A percentile compares a stretch with the other conserved stretches of the same genome.
Evolutionary conservation across 2,329 filamentous ascomycete genomes (phyloP).

Genomic region (Mollisiaceae sp.): DNA sequence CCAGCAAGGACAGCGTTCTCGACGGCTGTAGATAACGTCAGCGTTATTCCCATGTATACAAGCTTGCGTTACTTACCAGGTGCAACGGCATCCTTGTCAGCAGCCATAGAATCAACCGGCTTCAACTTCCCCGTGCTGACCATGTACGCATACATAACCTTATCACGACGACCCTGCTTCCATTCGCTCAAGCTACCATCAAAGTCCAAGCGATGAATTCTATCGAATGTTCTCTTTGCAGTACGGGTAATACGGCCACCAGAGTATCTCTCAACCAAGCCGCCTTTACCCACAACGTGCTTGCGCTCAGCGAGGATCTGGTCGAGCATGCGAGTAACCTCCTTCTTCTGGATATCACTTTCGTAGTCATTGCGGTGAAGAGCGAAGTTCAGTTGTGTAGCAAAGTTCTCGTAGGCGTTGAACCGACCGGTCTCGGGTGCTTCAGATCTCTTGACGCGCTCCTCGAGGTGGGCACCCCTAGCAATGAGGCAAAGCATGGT

Average conservation of each 20-base stretch:
- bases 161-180: slow-evolving; percentile 27
- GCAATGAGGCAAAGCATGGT: slow-evolving; percentile 41
- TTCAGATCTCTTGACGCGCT: slow-evolving; percentile 31
- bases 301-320: slow-evolving; percentile 33
- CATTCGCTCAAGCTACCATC: slow-evolving; percentile 37
- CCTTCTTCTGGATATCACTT: slow-evolving; percentile 33
- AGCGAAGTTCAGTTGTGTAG: slow-evolving; percentile 40
- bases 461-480: slow-evolving; percentile 30
- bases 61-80: not conserved
- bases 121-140: not conserved
- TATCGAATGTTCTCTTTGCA: slow-evolving; percentile 33
- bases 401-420: slow-evolving; percentile 36
- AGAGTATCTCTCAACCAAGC: slow-evolving; percentile 36
- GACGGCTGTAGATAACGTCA: too few species aligned
- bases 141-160: slow-evolving; percentile 18
- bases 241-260: slow-evolving; percentile 37
- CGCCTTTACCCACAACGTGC: slow-evolving; percentile 32
- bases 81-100: not conserved
- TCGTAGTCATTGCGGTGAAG: slow-evolving; percentile 34
- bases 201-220: slow-evolving; percentile 28
- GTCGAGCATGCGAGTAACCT: slow-evolving; percentile 40
- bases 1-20: too few species aligned
- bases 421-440: slow-evolving; percentile 1
- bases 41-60: not conserved
- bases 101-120: not conserved